Base-by-base conservation (phyloP, 352 stramenopile genomes). In the Phytophthora sp. region DNA sequence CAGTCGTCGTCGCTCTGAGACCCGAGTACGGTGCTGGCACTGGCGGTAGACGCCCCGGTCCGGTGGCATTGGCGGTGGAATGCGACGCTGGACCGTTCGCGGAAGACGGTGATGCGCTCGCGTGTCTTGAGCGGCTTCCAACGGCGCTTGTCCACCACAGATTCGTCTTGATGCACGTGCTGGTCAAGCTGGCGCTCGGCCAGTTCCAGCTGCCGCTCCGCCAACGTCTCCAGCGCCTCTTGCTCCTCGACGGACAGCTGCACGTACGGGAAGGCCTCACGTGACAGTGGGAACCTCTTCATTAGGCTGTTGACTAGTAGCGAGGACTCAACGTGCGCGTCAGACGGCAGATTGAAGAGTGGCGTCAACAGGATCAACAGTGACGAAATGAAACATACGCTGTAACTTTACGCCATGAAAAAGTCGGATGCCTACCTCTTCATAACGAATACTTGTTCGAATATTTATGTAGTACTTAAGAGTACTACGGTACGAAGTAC, bases 81-180 rank as follows among this genome's bases (percentile, higher is more conserved):
- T 7, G 35, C 63, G 4, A 57, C 46, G 13, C 51, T 63, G 3
- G 60, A 64, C 45, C 57, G 76, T 50, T 86, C 77, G 23, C 70
- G 77, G 66, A 74, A 87, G 12, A 87, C 71, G 20, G 74, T 73
- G 15, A 87, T 69, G 26, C 79, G 74, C 26, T 86, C 78, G 45
- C 76, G 67, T 5, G 63, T 71, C 57, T 85, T 85, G 66, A 87
- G 61, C 15, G 67, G 66, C 63, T 89, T 89, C 77, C 79, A 89
- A 9, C 68, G 66, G 18, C 35, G 26, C 18, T 57, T 74, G 62
- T 76, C 64, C 70, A 87, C 60, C 26, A 33, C 59, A 41, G 26
- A 63, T 16, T 27, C 59, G 67, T 59, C 57, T 1, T 20, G 68
- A 20, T 26, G 29, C 20, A 64, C 18, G 63, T 78, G 79, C 21